Evolutionary conservation across 2,329 filamentous ascomycete genomes (phyloP).

Genomic region (Aspergillus piperis): DNA sequence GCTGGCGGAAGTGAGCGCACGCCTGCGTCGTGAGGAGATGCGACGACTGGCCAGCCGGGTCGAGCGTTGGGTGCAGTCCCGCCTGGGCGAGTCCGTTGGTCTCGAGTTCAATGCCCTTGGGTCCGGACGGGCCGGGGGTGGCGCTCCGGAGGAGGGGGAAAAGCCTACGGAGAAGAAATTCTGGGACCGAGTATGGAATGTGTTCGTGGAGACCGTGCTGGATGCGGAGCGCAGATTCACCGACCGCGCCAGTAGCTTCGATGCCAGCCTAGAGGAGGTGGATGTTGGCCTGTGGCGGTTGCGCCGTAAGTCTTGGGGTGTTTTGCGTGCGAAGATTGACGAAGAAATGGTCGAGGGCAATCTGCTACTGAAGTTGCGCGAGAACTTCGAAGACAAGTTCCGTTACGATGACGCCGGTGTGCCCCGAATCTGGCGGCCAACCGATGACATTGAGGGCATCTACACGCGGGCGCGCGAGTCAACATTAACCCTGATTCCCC

Average conservation of each 20-base stretch:
- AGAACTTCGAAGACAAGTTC: conserved; percentile 99
- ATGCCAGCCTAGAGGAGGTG: conserved; percentile 87
- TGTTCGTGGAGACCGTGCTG: conserved; percentile 78
- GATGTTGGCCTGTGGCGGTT: conserved; percentile 90
- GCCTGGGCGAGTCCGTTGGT: conserved; percentile 82
- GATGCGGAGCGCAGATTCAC: conserved; percentile 85
- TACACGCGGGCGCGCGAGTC: conserved; percentile 93
- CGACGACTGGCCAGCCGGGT: conserved; percentile 84
- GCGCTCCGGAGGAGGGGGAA: conserved; percentile 75
- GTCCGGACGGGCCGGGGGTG: conserved; percentile 78
- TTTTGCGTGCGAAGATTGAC: conserved; percentile 84
- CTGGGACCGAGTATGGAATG: conserved; percentile 92
- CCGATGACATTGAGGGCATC: conserved; percentile 93
- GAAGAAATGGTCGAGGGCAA: conserved; percentile 99
- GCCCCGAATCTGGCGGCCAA: conserved; percentile 93
- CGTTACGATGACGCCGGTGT: conserved; percentile 94
- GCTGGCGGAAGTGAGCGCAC: conserved; percentile 80
- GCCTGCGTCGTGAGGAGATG: conserved; percentile 93
- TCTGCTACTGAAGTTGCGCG: conserved; percentile 87
- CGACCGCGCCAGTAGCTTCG: conserved; percentile 87
- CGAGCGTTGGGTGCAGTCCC: conserved; percentile 89
- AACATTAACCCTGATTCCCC: conserved; percentile 84
- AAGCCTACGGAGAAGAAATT: conserved; percentile 80
- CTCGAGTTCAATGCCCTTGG: conserved; percentile 96
- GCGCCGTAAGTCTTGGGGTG: conserved; percentile 91